Evolutionary conservation across 2,329 filamentous ascomycete genomes (phyloP), one percentile per base, ranked within the genome.

Genomic region (Cordyceps fumosorosea): DNA sequence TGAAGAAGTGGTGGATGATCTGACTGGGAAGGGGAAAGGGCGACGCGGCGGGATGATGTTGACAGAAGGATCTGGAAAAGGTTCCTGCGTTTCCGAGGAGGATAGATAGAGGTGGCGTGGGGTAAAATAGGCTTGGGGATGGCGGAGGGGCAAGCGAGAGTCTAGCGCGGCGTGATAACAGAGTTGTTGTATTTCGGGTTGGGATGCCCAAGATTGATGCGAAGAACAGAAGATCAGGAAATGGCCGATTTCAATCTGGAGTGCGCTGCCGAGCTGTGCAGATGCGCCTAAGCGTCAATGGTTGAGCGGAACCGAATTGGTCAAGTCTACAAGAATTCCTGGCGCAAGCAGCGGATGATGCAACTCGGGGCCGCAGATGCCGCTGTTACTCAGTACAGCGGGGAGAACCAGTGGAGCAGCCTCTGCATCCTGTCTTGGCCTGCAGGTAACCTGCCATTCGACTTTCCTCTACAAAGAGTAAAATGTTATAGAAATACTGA

Each of bases 31-130:
- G n/a, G 8, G 18, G 29, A 45, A 56, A 20, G n/a, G 37, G 37
- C 22, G 24, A 14, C 22, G 42, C 42, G 44, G 53, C 26, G n/a
- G 16, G 58, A 37, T 60, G 58, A 60, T 55, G 58, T 60, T 51
- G 48, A 53, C 45, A 57, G 54, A 57, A 58, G 37, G 22, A 24
- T 47, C 51, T 51, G 29, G 51, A 52, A 26, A 59, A 47, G 32
- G 45, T 64, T 65, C 64, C 64, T 63, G 62, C 26, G 52, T 48
- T 65, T 66, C 63, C 65, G 65, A 60, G 12, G 47, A 55, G 51
- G 37, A 29, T 26, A 44, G 50, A 18, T 32, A 18, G 50, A 52
- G 50, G 29, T 52, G 54, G 56, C 60, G 64, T 62, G 65, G 65
- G 45, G 56, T 59, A 50, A 50, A 32, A 34, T 42, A 59, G 14